Evolutionary conservation across 2,329 filamentous ascomycete species (phyloP).

Genomic region (Ceratocystis lukuohia): DNA sequence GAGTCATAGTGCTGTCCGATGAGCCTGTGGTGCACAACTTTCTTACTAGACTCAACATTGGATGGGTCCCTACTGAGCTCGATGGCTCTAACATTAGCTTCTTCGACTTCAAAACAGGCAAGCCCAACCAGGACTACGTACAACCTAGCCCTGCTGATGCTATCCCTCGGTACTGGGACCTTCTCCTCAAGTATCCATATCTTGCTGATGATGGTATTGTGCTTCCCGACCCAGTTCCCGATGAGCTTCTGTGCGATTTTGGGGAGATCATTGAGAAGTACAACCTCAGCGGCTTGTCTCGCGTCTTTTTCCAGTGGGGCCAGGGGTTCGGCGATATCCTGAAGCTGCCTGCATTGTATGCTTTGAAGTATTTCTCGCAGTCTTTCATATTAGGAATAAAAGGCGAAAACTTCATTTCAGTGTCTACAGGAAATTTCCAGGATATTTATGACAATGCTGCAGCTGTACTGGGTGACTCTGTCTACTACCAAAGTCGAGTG

Average conservation of each 20-base stretch:
- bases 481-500: constrained; percentile 85
- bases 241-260: constrained; percentile 32
- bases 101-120: constrained; percentile 12
- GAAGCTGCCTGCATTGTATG: constrained; percentile 29
- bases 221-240: constrained; percentile 33
- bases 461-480: constrained; percentile 63
- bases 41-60: constrained; percentile 57
- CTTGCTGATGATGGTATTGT: constrained; percentile 20
- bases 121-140: neutral
- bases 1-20: constrained; percentile 55
- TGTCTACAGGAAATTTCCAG: constrained; percentile 70
- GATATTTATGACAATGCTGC: constrained; percentile 80
- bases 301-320: constrained; percentile 26
- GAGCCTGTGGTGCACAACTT: constrained; percentile 71
- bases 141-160: neutral
- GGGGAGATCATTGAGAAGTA: constrained; percentile 32
- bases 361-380: constrained; percentile 27
- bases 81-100: neutral
- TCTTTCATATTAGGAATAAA: constrained; percentile 50
- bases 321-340: constrained; percentile 31
- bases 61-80: neutral
- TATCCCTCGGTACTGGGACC: constrained; percentile 2
- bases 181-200: constrained; percentile 12
- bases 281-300: constrained; percentile 27
- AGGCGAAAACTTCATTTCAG: constrained; percentile 74